These are phyloP conservation scores for Moricandia arvensis DNA, from an alignment of 345 rosid genomes.

Conservation along the genomic window DNA sequence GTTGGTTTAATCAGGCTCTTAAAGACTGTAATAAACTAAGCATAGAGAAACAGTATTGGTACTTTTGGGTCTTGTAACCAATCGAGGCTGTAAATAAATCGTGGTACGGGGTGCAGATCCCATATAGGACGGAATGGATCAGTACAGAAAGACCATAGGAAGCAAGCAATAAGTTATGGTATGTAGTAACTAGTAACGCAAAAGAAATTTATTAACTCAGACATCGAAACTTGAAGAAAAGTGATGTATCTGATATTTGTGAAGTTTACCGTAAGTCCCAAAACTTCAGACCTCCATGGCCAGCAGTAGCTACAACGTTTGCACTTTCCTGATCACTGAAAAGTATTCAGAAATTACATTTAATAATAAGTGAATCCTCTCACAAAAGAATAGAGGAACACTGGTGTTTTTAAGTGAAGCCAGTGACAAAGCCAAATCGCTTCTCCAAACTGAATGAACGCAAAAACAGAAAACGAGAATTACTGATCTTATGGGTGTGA, in stretches of 20 bases:
- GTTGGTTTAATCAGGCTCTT: background rate
- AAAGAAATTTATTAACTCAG: background rate
- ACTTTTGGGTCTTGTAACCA: constrained; percentile 87
- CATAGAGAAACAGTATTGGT: constrained; percentile 12
- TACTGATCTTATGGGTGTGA: background rate
- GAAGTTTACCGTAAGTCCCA: constrained; percentile 81
- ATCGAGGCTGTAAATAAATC: constrained; percentile 67
- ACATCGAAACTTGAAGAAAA: background rate
- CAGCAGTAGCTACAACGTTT: constrained; percentile 76
- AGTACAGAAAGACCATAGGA: constrained; percentile 44
- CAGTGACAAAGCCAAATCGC: constrained; percentile 4
- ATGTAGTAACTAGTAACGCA: background rate
- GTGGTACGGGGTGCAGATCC: constrained; percentile 66
- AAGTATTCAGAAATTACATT: constrained; percentile 4
- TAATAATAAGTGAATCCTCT: background rate
- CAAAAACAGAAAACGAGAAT: background rate
- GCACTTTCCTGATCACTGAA: constrained; percentile 63
- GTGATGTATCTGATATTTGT: background rate
- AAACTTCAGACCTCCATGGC: constrained; percentile 82
- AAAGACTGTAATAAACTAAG: constrained; percentile 11
- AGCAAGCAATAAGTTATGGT: constrained; percentile 6
- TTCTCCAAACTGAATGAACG: background rate
- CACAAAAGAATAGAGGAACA: background rate
- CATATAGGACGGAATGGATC: constrained; percentile 85
- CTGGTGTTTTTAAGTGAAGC: background rate